A percentile compares a stretch with the other conserved stretches of the same genome.
Evolutionary conservation across 2,329 filamentous ascomycete genomes (phyloP).

Genomic region (Colletotrichum spaethianum): DNA sequence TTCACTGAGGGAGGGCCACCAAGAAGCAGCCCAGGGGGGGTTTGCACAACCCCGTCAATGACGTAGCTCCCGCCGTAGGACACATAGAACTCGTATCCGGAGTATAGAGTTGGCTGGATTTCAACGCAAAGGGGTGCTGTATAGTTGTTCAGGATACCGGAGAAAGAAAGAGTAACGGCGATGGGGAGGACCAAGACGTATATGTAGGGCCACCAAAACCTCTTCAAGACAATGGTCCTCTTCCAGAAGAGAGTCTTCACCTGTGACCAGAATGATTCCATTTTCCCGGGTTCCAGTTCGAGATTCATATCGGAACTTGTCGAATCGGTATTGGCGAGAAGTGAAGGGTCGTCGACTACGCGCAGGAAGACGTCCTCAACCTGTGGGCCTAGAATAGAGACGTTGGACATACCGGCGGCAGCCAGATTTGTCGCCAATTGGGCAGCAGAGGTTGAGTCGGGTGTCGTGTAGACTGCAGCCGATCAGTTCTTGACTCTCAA

Average conservation of each 20-base stretch:
- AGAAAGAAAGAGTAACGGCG: conserved; percentile 41
- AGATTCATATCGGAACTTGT: background rate
- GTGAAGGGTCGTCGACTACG: conserved; percentile 44
- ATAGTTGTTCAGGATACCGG: background rate
- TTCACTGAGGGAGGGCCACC: background rate
- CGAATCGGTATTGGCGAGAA: background rate
- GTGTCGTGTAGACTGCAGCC: conserved; percentile 67
- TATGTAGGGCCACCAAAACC: conserved; percentile 44
- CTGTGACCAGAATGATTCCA: conserved; percentile 33
- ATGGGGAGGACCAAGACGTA: conserved; percentile 43
- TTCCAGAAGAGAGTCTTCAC: conserved; percentile 43
- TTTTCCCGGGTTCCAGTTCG: background rate
- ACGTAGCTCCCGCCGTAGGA: background rate
- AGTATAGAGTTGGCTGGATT: background rate
- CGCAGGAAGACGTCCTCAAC: conserved; percentile 53
- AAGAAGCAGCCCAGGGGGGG: conserved; percentile 1
- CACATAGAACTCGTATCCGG: background rate
- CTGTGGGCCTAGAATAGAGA: conserved; percentile 49
- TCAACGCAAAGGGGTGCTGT: background rate
- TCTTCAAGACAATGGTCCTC: conserved; percentile 42
- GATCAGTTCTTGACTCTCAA: background rate
- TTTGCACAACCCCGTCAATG: background rate
- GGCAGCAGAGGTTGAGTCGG: conserved; percentile 48
- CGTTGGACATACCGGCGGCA: conserved; percentile 60
- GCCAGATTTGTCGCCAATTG: conserved; percentile 58